These are phyloP conservation scores for Climacium dendroides DNA, from an alignment of 225 moss, liverwort and hornwort genomes.

Conservation along the genomic window DNA sequence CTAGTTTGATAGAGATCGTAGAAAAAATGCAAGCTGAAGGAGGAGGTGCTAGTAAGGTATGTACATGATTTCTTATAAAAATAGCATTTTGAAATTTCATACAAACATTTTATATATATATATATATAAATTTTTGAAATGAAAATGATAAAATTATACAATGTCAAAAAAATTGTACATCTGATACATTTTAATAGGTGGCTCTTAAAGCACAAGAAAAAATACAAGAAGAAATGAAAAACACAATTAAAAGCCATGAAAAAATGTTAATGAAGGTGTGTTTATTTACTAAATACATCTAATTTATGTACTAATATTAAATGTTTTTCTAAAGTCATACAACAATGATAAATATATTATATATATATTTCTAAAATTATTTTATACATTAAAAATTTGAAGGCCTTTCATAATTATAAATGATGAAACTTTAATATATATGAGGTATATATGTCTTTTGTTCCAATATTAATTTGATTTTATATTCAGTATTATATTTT, in stretches of 20 bases:
- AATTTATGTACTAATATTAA: no score
- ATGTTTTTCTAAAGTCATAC: fast-evolving
- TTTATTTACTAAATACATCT: no score
- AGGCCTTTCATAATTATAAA: not conserved
- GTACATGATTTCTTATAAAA: no score
- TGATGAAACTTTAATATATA: not conserved
- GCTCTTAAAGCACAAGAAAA: not conserved
- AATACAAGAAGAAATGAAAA: slow-evolving; percentile 17
- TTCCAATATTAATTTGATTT: not conserved
- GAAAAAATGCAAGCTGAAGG: slow-evolving; percentile 29
- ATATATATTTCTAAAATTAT: not conserved
- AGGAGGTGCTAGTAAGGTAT: slow-evolving; percentile 1
- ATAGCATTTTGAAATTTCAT: not conserved
- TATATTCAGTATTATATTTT: not conserved
- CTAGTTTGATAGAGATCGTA: slow-evolving; percentile 27
- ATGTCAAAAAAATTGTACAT: no score
- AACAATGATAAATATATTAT: not conserved
- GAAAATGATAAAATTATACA: not conserved
- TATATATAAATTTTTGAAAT: no score
- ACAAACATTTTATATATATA: no score
- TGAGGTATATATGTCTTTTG: not conserved
- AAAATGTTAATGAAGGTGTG: slow-evolving; percentile 69
- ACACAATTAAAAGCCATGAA: slow-evolving; percentile 72
- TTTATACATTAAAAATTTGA: no score
- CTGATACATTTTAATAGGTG: not conserved